These are phyloP conservation scores for Globisporangium emineosum DNA, from an alignment of 352 stramenopile genomes.

Conservation along the genomic window DNA sequence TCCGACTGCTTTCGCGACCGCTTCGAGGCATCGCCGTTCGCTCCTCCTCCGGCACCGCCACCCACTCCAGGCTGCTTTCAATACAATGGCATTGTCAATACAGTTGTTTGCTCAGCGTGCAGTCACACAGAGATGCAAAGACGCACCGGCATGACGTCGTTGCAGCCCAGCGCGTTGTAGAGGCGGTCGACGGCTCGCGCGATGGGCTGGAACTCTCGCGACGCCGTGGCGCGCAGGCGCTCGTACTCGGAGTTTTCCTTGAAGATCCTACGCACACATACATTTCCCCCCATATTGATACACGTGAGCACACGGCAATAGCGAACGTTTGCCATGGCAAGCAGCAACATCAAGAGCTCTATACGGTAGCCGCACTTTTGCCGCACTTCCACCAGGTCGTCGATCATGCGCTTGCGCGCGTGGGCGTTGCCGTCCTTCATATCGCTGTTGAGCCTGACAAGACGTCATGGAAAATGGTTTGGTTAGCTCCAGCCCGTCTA, in stretches of 20 bases:
- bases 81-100: neutral
- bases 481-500: neutral
- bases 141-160: slow-evolving; percentile 70
- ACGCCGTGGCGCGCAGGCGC: slow-evolving; percentile 49
- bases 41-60: slow-evolving; percentile 18
- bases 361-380: slow-evolving; percentile 52
- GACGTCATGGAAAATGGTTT: neutral
- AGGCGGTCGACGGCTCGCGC: slow-evolving; percentile 66
- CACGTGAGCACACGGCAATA: slow-evolving; percentile 1
- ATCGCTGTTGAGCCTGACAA: slow-evolving; percentile 43
- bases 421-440: slow-evolving; percentile 69
- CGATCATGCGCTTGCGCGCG: slow-evolving; percentile 66
- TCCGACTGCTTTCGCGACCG: slow-evolving; percentile 63
- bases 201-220: slow-evolving; percentile 70
- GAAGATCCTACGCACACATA: slow-evolving; percentile 48
- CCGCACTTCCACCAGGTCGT: slow-evolving; percentile 64
- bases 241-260: slow-evolving; percentile 78
- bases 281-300: no score
- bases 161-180: slow-evolving; percentile 78
- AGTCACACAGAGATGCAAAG: no score
- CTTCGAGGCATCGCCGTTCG: slow-evolving; percentile 34
- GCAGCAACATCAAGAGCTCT: no score
- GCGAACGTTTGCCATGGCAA: no score
- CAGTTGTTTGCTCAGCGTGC: no score
- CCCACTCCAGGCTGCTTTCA: slow-evolving; percentile 9